phyloP scores from a whole-genome alignment of 495 filamentous ascomycete genomes.

The Lophiotrema nucula region DNA sequence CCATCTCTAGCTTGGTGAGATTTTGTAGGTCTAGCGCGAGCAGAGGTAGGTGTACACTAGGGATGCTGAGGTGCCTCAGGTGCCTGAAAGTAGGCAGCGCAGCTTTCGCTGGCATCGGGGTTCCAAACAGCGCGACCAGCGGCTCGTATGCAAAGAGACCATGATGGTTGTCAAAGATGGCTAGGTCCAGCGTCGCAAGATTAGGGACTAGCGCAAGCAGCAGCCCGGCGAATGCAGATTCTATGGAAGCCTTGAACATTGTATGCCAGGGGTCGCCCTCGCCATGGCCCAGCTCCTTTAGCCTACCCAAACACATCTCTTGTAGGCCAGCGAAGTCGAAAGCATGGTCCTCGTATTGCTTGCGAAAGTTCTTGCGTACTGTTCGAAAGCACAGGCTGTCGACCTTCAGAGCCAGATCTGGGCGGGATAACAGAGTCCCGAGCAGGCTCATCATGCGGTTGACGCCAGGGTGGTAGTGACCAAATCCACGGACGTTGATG shows the following conservation, averaged over 20 bases:
- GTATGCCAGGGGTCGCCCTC: background rate
- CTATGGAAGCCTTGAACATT: background rate
- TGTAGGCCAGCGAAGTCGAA: background rate
- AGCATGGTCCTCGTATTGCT: background rate
- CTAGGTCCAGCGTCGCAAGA: background rate
- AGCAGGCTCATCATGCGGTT: background rate
- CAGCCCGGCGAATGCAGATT: conserved; percentile 2
- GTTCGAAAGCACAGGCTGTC: background rate
- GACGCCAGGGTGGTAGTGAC: too few relatives aligned
- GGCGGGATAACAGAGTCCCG: background rate
- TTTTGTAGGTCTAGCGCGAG: background rate
- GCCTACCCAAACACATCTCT: background rate
- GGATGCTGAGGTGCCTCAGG: background rate
- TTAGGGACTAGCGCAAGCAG: background rate
- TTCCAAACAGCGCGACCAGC: background rate
- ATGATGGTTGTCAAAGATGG: background rate
- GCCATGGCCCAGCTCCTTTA: background rate
- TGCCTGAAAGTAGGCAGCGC: background rate
- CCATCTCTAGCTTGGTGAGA: background rate
- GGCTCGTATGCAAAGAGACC: background rate
- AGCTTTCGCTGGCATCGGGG: background rate
- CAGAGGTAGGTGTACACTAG: background rate
- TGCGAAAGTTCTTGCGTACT: background rate
- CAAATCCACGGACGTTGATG: too few relatives aligned
- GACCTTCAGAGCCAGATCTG: background rate